Conservation (phyloP, 1,139 yeast genomes). For the Geotrichum histeridarum region DNA sequence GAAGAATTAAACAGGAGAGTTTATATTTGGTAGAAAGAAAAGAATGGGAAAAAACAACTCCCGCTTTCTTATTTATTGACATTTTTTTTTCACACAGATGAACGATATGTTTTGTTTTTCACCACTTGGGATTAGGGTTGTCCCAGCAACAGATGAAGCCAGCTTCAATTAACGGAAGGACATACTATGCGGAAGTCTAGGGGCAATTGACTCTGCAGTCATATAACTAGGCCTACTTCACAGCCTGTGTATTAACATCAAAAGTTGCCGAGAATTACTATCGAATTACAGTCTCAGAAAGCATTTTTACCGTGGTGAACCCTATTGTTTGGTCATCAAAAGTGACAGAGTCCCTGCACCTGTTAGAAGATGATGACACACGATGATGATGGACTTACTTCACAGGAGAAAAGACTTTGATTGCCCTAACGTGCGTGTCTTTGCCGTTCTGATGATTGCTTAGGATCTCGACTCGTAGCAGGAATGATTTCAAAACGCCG, state of each 20-base stretch:
- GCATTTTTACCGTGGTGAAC: conserved; percentile 35
- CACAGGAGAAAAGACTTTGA: conserved; percentile 50
- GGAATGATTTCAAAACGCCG: conserved; percentile 65
- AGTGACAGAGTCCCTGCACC: conserved; percentile 24
- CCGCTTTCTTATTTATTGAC: not conserved
- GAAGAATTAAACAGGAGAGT: conserved; percentile 1
- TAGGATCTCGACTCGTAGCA: conserved; percentile 61
- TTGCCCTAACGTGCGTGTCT: conserved; percentile 82
- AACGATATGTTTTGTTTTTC: conserved; percentile 5
- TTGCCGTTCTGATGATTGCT: conserved; percentile 95
- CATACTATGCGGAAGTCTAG: not conserved
- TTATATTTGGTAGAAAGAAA: not conserved
- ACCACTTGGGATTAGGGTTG: conserved; percentile 4
- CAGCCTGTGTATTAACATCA: no score
- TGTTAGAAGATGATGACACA: conserved; percentile 18
- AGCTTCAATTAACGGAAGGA: not conserved
- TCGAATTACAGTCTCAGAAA: conserved; percentile 37
- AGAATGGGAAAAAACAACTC: not conserved
- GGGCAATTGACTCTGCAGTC: not conserved
- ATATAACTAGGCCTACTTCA: not conserved
- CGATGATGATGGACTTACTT: conserved; percentile 21
- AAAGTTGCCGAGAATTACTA: conserved; percentile 16
- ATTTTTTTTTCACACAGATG: not conserved
- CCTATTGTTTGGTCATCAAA: conserved; percentile 29
- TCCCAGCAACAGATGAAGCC: not conserved